These are phyloP conservation scores for Leccinum uliginosum DNA, from an alignment of 768 basidiomycete genomes.

Conservation along the genomic window DNA sequence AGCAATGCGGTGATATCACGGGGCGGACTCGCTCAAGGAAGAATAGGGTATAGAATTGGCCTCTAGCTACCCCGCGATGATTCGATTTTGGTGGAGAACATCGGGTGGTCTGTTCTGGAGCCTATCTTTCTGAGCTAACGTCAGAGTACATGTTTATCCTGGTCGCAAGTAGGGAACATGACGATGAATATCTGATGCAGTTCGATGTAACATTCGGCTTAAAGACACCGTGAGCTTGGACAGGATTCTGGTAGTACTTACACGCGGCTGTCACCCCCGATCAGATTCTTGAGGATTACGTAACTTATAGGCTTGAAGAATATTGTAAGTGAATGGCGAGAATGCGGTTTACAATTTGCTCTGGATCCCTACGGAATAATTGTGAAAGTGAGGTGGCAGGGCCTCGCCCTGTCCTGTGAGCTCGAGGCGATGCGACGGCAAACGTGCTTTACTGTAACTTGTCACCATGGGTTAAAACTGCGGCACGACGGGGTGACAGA, in stretches of 20 bases:
- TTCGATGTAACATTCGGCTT: background rate
- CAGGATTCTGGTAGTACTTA: background rate
- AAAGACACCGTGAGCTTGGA: background rate
- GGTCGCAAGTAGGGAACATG: too few species aligned
- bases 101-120: too few species aligned
- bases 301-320: background rate
- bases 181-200: background rate
- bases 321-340: too few species aligned
- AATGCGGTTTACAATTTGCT: background rate
- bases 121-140: too few species aligned
- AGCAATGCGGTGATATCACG: too few species aligned
- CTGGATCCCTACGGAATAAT: background rate
- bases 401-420: background rate
- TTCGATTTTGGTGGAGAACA: too few species aligned
- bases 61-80: too few species aligned
- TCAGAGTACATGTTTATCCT: too few species aligned
- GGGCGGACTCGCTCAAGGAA: too few species aligned
- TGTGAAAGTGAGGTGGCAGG: background rate
- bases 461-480: background rate
- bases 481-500: slow-evolving; percentile 20
- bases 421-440: background rate
- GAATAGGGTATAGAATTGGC: too few species aligned
- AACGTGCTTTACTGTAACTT: background rate
- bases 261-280: too few species aligned
- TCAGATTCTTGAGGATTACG: background rate